Evolutionary conservation across 129 eudicot species (phyloP).

Genomic region (Escallonia herrerae): DNA sequence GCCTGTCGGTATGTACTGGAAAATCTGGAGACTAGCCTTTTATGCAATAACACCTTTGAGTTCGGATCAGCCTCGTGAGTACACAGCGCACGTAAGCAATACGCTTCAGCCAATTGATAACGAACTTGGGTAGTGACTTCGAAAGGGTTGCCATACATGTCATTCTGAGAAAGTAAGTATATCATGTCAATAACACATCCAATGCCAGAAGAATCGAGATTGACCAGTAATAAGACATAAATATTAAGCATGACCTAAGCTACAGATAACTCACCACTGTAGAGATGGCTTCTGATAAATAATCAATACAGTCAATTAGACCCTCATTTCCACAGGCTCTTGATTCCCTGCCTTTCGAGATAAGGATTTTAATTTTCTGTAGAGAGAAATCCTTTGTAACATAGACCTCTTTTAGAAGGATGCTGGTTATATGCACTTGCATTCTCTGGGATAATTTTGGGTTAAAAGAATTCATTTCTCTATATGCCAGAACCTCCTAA

Average conservation of each 20-base stretch:
- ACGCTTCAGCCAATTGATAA: slow-evolving; percentile 54
- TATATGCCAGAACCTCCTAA: slow-evolving; percentile 78
- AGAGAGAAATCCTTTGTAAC: slow-evolving; percentile 39
- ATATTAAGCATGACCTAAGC: slow-evolving; percentile 4
- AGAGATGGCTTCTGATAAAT: slow-evolving; percentile 64
- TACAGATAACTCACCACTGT: slow-evolving; percentile 42
- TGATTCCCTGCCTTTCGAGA: slow-evolving; percentile 52
- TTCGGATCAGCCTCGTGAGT: slow-evolving; percentile 57
- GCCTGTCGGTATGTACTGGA: slow-evolving; percentile 10
- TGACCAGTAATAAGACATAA: slow-evolving; percentile 5
- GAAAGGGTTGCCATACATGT: slow-evolving; percentile 14
- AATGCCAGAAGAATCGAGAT: background rate
- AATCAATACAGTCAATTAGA: slow-evolving; percentile 44
- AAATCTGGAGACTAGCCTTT: slow-evolving; percentile 40
- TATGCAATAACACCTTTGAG: slow-evolving; percentile 50
- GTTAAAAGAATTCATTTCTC: slow-evolving; percentile 37
- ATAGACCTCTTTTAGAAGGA: slow-evolving; percentile 57
- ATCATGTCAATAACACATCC: slow-evolving; percentile 14
- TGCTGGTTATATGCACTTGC: slow-evolving; percentile 41
- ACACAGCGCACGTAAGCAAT: slow-evolving; percentile 66
- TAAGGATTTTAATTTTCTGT: slow-evolving; percentile 51
- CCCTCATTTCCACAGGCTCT: slow-evolving; percentile 62
- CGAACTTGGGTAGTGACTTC: slow-evolving; percentile 22
- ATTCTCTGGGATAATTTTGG: slow-evolving; percentile 50
- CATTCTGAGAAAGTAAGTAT: slow-evolving; percentile 39